These are phyloP conservation scores for Phycomyces nitens DNA, from an alignment of 192 early-diverging fungal species.

Conservation along the genomic window DNA sequence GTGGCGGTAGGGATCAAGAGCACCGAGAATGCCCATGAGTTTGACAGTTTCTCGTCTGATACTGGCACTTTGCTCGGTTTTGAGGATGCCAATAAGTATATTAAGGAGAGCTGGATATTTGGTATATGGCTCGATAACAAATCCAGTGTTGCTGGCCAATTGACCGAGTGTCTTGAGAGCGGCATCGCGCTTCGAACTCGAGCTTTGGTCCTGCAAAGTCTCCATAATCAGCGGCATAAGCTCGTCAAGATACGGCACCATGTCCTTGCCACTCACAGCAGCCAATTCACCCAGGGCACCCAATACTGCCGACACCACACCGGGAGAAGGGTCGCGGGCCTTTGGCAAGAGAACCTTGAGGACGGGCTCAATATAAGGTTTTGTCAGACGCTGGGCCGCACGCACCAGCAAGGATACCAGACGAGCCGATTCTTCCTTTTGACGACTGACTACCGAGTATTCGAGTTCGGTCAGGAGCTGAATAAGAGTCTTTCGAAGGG, in stretches of 20 bases:
- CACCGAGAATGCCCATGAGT: slow-evolving; percentile 90
- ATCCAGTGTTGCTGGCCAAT: slow-evolving; percentile 80
- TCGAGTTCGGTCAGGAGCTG: slow-evolving; percentile 90
- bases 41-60: slow-evolving; percentile 85
- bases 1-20: slow-evolving; percentile 86
- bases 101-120: slow-evolving; percentile 84
- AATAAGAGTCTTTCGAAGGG: slow-evolving; percentile 78
- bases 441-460: slow-evolving; percentile 75
- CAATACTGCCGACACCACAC: slow-evolving; percentile 76
- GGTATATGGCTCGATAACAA: slow-evolving; percentile 85
- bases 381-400: slow-evolving; percentile 75
- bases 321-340: slow-evolving; percentile 70
- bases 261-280: slow-evolving; percentile 78
- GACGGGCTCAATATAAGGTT: slow-evolving; percentile 89
- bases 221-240: slow-evolving; percentile 86
- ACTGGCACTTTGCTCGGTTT: slow-evolving; percentile 68
- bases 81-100: slow-evolving; percentile 75
- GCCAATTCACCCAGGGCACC: slow-evolving; percentile 80
- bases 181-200: slow-evolving; percentile 77
- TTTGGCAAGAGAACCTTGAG: slow-evolving; percentile 81
- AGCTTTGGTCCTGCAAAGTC: slow-evolving; percentile 84
- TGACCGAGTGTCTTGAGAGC: slow-evolving; percentile 85
- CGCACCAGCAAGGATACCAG: slow-evolving; percentile 73
- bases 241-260: slow-evolving; percentile 76
- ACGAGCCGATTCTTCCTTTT: slow-evolving; percentile 83